Evolutionary conservation across 2,329 filamentous ascomycete genomes (phyloP).

Genomic region (Pyrenochaeta sp.): DNA sequence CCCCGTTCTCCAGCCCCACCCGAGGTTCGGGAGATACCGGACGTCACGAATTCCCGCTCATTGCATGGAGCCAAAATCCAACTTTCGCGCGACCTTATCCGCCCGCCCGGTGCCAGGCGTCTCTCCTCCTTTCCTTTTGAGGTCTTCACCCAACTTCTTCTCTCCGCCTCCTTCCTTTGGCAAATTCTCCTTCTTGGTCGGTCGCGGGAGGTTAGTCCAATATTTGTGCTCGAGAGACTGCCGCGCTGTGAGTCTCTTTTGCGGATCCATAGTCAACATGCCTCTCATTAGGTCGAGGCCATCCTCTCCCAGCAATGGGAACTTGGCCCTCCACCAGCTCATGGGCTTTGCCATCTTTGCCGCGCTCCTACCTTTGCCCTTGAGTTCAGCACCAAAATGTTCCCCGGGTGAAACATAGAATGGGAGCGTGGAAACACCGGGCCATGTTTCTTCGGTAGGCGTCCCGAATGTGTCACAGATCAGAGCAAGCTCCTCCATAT

Average conservation of each 20-base stretch:
- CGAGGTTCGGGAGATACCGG: conserved; percentile 4
- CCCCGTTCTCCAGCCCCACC: not conserved
- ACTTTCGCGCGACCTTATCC: conserved; percentile 80
- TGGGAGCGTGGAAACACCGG: conserved; percentile 81
- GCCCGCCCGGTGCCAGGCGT: conserved; percentile 64
- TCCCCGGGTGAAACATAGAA: conserved; percentile 77
- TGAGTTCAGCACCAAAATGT: conserved; percentile 43
- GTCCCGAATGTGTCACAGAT: conserved; percentile 89
- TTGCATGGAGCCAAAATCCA: conserved; percentile 54
- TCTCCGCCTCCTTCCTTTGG: conserved; percentile 76
- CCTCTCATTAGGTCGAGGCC: conserved; percentile 89
- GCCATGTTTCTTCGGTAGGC: conserved; percentile 94
- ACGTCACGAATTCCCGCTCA: not conserved
- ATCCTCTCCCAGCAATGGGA: conserved; percentile 79
- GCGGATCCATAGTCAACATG: conserved; percentile 87
- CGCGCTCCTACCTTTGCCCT: conserved; percentile 19
- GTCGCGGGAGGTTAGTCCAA: conserved; percentile 85
- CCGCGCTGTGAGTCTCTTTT: conserved; percentile 78
- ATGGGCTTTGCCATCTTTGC: conserved; percentile 69
- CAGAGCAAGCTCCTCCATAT: conserved; percentile 84
- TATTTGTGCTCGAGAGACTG: conserved; percentile 83
- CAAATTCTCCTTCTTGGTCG: conserved; percentile 81
- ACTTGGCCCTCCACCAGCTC: conserved; percentile 77
- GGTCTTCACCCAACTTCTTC: conserved; percentile 80
- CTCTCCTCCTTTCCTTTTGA: conserved; percentile 78